Evolutionary conservation across 169 alveolate genomes (phyloP), one percentile per base, ranked within the genome.

Genomic region (Cryptosporidium ryanae): DNA sequence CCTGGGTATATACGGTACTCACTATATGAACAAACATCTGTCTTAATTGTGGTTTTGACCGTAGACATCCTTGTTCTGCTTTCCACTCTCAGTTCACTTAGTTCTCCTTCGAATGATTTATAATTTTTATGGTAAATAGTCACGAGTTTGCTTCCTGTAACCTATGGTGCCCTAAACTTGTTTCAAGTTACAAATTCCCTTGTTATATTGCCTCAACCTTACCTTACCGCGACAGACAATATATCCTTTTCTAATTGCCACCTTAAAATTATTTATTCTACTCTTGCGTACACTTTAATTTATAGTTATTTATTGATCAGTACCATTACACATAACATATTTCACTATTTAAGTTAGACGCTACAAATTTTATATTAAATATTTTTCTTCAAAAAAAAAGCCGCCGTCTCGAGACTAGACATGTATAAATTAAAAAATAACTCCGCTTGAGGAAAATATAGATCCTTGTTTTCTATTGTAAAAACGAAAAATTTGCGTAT

Each of bases 1-100:
- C 99, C 99, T 31, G 99, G 99, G 92, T 97, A 98, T 82, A 98
- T 96, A 94, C 98, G 96, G 95, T 95, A 96, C 91, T 98, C 99
- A 87, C 97, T 91, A 95, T 94, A 98, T 84, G 97, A 93, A 95
- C 99, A 98, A 65, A 96, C 95, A 89, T 96, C 99, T 76, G 99
- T 97, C 95, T 96, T 97, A 68, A 96, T 93, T 59, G 96, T 93
- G 46, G 96, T 93, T 46, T 93, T 93, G 46, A 93, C 94, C 32
- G 96, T 84, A 44, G 94, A 82, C 96, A 93, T 93, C 66, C 49
- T 84, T 21, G 13, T 10, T 38, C 8, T 10, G 8, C 46, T 38
- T 38, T 38, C 46, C 8, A 4, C 46, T 31, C n/a, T 34, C 32
- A 2, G 18, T 64, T 34, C 0, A 38, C 13, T 34, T 12, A 18